Evolutionary conservation across 164 flowering plant species (phyloP).

Genomic region (Malania oleifera): DNA sequence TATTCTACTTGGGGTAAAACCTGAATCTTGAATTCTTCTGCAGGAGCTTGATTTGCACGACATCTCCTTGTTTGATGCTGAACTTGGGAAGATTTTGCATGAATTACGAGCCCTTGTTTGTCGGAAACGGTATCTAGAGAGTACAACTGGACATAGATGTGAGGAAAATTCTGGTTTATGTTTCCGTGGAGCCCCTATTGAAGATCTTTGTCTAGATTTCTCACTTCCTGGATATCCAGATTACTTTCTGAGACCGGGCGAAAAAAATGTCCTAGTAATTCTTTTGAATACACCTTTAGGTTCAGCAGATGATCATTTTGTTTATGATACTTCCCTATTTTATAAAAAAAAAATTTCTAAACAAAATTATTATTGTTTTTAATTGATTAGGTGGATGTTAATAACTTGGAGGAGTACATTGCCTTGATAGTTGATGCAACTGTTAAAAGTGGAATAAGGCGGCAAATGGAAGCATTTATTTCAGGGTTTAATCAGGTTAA

Average conservation of each 20-base stretch:
- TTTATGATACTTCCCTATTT: no score
- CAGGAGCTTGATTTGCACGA: constrained; percentile 98
- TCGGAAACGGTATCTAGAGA: constrained; percentile 69
- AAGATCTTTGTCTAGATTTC: constrained; percentile 88
- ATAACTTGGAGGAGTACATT: constrained; percentile 81
- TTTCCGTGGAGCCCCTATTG: constrained; percentile 70
- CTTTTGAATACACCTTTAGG: no score
- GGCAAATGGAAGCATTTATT: constrained; percentile 91
- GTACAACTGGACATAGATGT: constrained; percentile 28
- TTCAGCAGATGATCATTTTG: no score
- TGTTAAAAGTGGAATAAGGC: constrained; percentile 70
- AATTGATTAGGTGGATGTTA: constrained; percentile 61
- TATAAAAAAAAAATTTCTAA: no score
- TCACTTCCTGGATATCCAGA: constrained; percentile 97
- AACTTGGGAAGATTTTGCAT: constrained; percentile 78
- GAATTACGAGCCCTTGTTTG: constrained; percentile 71
- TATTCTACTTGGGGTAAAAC: no score
- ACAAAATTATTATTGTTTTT: not conserved
- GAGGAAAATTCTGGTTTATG: constrained; percentile 40
- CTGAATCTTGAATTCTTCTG: constrained; percentile 6
- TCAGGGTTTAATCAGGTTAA: constrained; percentile 88
- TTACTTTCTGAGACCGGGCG: constrained; percentile 71
- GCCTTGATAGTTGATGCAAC: constrained; percentile 89
- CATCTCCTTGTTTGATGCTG: constrained; percentile 73
- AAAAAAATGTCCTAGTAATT: constrained; percentile 68